Base-by-base conservation (phyloP, 306 rosid genomes). In the Luffa aegyptiaca region DNA sequence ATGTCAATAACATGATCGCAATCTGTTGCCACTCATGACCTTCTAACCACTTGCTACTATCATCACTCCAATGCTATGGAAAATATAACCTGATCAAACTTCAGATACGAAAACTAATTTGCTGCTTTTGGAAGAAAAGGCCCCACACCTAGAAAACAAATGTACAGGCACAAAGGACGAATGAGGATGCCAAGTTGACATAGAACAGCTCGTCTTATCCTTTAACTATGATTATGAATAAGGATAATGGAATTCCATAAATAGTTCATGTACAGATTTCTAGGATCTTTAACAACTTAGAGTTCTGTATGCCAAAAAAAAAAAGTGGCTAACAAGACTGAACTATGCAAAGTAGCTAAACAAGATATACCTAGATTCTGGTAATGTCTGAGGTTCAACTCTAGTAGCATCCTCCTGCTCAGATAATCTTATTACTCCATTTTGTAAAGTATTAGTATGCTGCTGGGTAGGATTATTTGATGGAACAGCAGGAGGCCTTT, bases 301-400 rank as follows among this genome's bases (percentile, higher is more conserved):
- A 41, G 14, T 41, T 42, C 51, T 42, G 53, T 17, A 53, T 41
- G 51, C 35, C 36, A 75, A 52, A 75, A 52, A 35, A 35, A 14
- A 57, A 20, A 57, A 56, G 37, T 37, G 45, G 37, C 20, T 37
- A n/a, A 37, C 10, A 37, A 75, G 62, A 55, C 62, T 42, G 37
- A 79, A 53, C 39, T 37, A n/a, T 39, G 31, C 72, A 26, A 85
- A 65, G 41, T 18, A 69, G 83, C 44, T 26, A 66, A 68, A 75
- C 69, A 77, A 39, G 80, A 53, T 64, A 86, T 86, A 94, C 98
- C 97, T 91, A 68, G 97, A 90, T 82, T 94, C 97, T 42, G 98
- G 90, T 82, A 86, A 87, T 49, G 76, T 71, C 61, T 84, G 88
- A 53, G 93, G 73, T 80, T 94, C 96, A 31, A 82, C 88, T 33